A percentile compares a stretch with the other conserved stretches of the same genome.
Conservation (phyloP, 352 stramenopile species). For the Peronospora farinosa region DNA sequence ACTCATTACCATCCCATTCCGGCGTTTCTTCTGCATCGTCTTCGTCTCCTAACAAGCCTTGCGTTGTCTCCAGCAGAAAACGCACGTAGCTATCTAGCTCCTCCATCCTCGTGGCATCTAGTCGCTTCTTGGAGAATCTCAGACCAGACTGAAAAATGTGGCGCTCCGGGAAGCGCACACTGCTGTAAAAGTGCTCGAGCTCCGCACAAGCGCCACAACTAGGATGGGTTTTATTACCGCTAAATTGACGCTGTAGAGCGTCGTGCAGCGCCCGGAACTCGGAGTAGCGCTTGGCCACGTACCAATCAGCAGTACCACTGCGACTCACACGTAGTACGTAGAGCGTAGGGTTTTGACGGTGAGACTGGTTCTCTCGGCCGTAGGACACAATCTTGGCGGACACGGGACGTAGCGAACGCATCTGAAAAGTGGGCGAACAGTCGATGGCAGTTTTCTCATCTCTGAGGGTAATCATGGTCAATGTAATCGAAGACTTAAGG, state of each 20-base stretch:
- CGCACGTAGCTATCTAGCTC: constrained; percentile 62
- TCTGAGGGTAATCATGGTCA: constrained; percentile 5
- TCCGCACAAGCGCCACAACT: constrained; percentile 44
- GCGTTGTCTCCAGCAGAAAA: constrained; percentile 58
- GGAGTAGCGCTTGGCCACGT: constrained; percentile 67
- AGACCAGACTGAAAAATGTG: constrained; percentile 45
- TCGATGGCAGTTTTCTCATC: constrained; percentile 6
- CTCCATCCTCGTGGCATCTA: constrained; percentile 49
- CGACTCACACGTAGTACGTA: constrained; percentile 65
- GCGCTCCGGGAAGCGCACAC: constrained; percentile 48
- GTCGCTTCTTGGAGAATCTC: constrained; percentile 42
- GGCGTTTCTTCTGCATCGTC: constrained; percentile 25
- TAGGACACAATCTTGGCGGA: constrained; percentile 60
- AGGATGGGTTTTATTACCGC: constrained; percentile 10
- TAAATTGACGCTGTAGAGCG: constrained; percentile 31
- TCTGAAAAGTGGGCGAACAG: constrained; percentile 25
- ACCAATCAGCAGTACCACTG: constrained; percentile 50
- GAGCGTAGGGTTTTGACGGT: constrained; percentile 41
- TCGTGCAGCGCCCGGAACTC: constrained; percentile 61
- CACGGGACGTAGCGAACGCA: constrained; percentile 54
- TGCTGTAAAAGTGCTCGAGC: constrained; percentile 38
- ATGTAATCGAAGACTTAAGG: background rate
- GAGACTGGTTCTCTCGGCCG: constrained; percentile 42
- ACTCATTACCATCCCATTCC: constrained; percentile 17
- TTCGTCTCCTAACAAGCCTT: constrained; percentile 51